These are phyloP conservation scores for Hypholoma fasciculare DNA, from an alignment of 768 basidiomycete species.

Conservation along the genomic window DNA sequence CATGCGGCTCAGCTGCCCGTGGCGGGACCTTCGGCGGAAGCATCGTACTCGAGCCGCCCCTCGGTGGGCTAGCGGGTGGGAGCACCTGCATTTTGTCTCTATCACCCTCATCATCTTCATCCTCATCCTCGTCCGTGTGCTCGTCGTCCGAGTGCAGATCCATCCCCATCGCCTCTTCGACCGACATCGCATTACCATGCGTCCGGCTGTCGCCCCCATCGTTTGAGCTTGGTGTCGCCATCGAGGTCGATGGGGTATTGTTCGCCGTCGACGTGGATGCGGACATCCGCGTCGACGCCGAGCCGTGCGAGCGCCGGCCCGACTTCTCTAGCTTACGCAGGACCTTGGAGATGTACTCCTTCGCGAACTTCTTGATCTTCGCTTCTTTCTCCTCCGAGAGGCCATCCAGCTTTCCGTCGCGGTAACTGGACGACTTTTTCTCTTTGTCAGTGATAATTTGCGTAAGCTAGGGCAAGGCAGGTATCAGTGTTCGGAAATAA, in stretches of 20 bases:
- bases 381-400: slow-evolving; percentile 83
- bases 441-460: slow-evolving; percentile 91
- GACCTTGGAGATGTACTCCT: slow-evolving; percentile 87
- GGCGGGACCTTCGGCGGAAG: slow-evolving; percentile 5
- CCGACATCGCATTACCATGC: slow-evolving; percentile 21
- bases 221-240: slow-evolving; percentile 40
- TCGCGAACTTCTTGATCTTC: slow-evolving; percentile 93
- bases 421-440: slow-evolving; percentile 84
- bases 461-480: slow-evolving; percentile 60
- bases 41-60: not conserved
- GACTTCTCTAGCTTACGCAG: slow-evolving; percentile 66
- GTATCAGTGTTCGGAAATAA: not conserved
- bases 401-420: slow-evolving; percentile 67
- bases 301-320: slow-evolving; percentile 26
- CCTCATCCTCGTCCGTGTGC: slow-evolving; percentile 29
- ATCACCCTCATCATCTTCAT: slow-evolving; percentile 10
- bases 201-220: slow-evolving; percentile 28
- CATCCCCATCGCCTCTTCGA: slow-evolving; percentile 38
- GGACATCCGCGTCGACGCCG: slow-evolving; percentile 17
- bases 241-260: slow-evolving; percentile 37
- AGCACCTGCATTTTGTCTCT: not conserved
- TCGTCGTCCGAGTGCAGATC: slow-evolving; percentile 27
- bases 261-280: slow-evolving; percentile 14
- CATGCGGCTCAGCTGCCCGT: not conserved
- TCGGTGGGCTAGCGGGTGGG: not conserved